Evolutionary conservation across 257 asterid genomes (phyloP), one percentile per base, ranked within the genome.

Genomic region (Solanum pinnatisectum): DNA sequence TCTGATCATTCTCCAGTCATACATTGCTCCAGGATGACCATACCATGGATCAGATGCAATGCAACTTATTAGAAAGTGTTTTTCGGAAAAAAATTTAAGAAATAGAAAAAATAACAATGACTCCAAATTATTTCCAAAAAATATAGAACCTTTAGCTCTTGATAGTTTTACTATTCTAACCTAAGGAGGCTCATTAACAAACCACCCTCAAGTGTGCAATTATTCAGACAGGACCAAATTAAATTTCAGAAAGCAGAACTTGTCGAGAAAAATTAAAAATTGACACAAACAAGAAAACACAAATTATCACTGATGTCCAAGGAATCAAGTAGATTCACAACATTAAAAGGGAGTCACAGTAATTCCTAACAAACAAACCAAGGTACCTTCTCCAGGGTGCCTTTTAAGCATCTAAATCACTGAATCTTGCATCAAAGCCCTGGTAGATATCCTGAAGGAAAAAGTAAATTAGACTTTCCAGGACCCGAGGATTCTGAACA

Each of bases 301-400:
- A 27, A 82, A 49, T 82, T 82, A 49, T 52, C 32, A 60, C 70
- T 46, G 86, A 82, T 49, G 86, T 82, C 60, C 32, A 67, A 82
- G 42, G 44, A 82, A 82, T 82, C 42, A 52, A 82, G 42, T 84
- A 20, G n/a, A 23, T 22, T 84, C 84, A 88, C 23, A 46, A 72
- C 84, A 56, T 90, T 87, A 85, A 84, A 93, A 87, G 78, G 91
- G 93, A 87, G 89, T 93, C 91, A 87, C 92, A 92, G 88, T 87
- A 92, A 95, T 90, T 91, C 99, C 98, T 92, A 93, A 91, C 91
- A 89, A 93, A 92, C 97, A 92, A 92, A 93, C 99, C 95, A 93
- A 93, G 98, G 94, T 96, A 96, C 99, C 99, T 95, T 96, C 99
- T 95, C 95, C 96, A 93, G 94, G 93, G 94, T 88, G 96, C 94